A percentile compares a stretch with the other conserved stretches of the same genome.
phyloP scores from a whole-genome alignment of 176 grass and related monocot genomes.

The Aechmea fasciata region DNA sequence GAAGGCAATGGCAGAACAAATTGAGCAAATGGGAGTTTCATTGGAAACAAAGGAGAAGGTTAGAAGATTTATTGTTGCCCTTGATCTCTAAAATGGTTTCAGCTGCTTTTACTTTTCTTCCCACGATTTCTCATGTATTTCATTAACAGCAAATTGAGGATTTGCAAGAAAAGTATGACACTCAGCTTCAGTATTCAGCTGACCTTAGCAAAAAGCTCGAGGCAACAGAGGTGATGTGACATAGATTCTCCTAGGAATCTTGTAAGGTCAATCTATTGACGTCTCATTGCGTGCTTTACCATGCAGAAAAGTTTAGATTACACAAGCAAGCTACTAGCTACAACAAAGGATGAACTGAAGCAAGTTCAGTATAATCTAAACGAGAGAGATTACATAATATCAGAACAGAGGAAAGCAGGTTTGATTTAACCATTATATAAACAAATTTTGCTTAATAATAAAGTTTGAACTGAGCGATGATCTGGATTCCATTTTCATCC shows the following conservation, averaged over 20 bases:
- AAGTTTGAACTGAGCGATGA: no score
- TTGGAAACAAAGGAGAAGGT: conserved; percentile 73
- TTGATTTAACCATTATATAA: not conserved
- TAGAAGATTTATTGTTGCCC: not conserved
- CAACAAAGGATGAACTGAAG: conserved; percentile 75
- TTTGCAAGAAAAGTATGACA: conserved; percentile 64
- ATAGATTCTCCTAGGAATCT: not conserved
- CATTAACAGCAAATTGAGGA: conserved; percentile 56
- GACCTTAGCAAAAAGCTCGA: conserved; percentile 65
- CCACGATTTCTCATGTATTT: not conserved
- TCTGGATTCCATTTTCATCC: no score
- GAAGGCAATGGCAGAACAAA: conserved; percentile 83
- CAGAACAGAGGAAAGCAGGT: conserved; percentile 95
- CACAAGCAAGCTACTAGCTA: conserved; percentile 62
- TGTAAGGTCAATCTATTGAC: not conserved
- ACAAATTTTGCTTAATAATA: no score
- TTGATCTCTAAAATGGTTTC: not conserved
- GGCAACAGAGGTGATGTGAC: conserved; percentile 50
- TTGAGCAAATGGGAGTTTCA: conserved; percentile 60
- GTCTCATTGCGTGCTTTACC: not conserved
- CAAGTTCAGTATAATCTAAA: conserved; percentile 69
- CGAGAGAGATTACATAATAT: conserved; percentile 86
- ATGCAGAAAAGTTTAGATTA: conserved; percentile 78
- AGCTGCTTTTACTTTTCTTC: not conserved
- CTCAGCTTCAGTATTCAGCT: conserved; percentile 52